Conservation (phyloP, 768 basidiomycete species). For the Boletus edulis region DNA sequence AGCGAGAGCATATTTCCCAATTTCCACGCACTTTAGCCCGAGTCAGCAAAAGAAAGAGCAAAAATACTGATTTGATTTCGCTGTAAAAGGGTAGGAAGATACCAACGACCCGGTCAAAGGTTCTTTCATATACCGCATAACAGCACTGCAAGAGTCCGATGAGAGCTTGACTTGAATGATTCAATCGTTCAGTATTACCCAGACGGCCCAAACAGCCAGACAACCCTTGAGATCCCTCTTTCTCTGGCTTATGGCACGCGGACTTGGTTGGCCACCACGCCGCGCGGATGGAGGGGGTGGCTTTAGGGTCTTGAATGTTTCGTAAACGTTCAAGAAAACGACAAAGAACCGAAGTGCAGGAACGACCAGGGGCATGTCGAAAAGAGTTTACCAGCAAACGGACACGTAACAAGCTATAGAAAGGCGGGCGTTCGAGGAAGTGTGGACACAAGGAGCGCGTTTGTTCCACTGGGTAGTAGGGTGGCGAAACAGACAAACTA, state of each 20-base stretch:
- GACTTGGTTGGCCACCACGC: constrained; percentile 56
- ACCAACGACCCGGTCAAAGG: constrained; percentile 60
- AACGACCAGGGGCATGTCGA: constrained; percentile 63
- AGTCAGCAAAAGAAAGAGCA: constrained; percentile 74
- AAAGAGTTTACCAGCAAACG: constrained; percentile 4
- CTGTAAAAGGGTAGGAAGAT: constrained; percentile 82
- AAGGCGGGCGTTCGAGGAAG: background rate
- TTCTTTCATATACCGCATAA: constrained; percentile 64
- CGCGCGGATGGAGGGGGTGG: constrained; percentile 51
- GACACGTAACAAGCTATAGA: constrained; percentile 5
- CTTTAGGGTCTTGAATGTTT: constrained; percentile 82
- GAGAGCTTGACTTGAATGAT: constrained; percentile 7
- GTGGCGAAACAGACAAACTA: background rate
- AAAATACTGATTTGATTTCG: constrained; percentile 70
- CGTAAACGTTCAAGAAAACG: constrained; percentile 77
- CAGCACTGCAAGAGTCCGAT: constrained; percentile 49
- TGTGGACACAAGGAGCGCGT: background rate
- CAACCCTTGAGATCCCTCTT: constrained; percentile 87
- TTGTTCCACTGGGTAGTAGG: constrained; percentile 1
- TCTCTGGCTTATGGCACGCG: constrained; percentile 66
- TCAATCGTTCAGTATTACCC: constrained; percentile 48
- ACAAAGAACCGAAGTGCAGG: constrained; percentile 66
- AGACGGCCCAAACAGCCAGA: constrained; percentile 82
- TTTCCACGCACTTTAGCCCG: constrained; percentile 60
- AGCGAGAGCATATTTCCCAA: background rate